Percentiles rank a stretch among this genome's conserved stretches.
Conservation (phyloP, 148 eudicot species). For the Salicornia ramosissima region DNA sequence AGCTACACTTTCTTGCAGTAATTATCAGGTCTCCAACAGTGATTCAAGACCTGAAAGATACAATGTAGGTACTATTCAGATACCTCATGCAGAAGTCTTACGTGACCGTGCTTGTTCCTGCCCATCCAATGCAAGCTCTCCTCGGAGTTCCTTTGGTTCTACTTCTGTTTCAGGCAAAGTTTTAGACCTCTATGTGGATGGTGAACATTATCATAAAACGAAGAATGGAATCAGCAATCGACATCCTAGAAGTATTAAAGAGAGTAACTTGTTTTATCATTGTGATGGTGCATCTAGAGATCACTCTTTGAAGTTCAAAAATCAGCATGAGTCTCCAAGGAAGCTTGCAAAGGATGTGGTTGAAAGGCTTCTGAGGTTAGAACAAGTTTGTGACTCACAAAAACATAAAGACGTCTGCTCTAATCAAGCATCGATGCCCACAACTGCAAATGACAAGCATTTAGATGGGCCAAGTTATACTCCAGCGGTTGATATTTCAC, state of each 20-base stretch:
- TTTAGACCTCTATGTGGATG: conserved; percentile 29
- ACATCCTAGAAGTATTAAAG: conserved; percentile 8
- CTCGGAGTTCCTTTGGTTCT: conserved; percentile 29
- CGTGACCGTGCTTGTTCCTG: conserved; percentile 20
- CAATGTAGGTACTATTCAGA: conserved; percentile 8
- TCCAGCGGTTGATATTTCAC: not conserved
- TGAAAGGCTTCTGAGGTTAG: conserved; percentile 30
- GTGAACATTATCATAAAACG: conserved; percentile 21
- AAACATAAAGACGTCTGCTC: conserved; percentile 1
- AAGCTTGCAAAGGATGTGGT: conserved; percentile 33
- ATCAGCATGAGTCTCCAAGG: conserved; percentile 29
- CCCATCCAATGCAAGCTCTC: conserved; percentile 24
- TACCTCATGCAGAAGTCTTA: conserved; percentile 16
- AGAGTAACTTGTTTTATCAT: conserved; percentile 18
- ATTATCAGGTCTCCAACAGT: conserved; percentile 4
- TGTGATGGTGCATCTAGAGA: conserved; percentile 18
- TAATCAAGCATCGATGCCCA: conserved; percentile 15
- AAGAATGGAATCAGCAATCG: conserved; percentile 7
- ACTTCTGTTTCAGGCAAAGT: conserved; percentile 21
- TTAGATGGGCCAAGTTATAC: conserved; percentile 7
- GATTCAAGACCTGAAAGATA: conserved; percentile 15
- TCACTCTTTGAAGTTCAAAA: conserved; percentile 12
- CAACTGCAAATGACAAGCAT: conserved; percentile 20
- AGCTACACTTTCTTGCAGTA: conserved; percentile 14
- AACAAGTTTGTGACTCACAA: conserved; percentile 23